Conservation (phyloP, 768 basidiomycete species). For the Agaricus subrufescens region DNA sequence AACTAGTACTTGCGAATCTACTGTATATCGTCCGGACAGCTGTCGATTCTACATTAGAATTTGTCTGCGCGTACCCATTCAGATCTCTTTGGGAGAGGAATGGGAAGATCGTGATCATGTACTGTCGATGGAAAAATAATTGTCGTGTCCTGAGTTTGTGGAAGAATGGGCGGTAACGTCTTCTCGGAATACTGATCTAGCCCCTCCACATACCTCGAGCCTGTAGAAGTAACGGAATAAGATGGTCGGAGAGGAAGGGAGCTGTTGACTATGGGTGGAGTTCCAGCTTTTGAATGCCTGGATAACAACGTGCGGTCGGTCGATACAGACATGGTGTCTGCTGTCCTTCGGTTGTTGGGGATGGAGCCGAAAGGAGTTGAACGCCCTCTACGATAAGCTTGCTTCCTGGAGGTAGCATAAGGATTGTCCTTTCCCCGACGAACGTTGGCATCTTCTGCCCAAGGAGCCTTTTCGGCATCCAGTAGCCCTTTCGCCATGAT, state of each 20-base stretch:
- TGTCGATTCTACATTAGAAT: not conserved
- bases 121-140: conserved; percentile 35
- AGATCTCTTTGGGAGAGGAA: conserved; percentile 45
- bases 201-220: conserved; percentile 39
- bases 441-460: conserved; percentile 39
- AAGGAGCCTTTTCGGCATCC: conserved; percentile 32
- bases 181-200: conserved; percentile 13
- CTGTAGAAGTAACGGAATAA: conserved; percentile 13
- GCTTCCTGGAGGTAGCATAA: conserved; percentile 27
- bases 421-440: conserved; percentile 58
- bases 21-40: no score
- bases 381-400: not conserved
- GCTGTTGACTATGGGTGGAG: conserved; percentile 14
- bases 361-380: not conserved
- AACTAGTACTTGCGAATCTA: not conserved
- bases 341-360: not conserved
- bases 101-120: conserved; percentile 48
- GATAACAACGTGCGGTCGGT: not conserved
- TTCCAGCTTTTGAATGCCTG: not conserved
- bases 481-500: conserved; percentile 12
- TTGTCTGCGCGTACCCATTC: conserved; percentile 49
- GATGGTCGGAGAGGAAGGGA: conserved; percentile 25
- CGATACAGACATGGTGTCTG: not conserved
- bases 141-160: not conserved
- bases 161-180: not conserved